These are phyloP conservation scores for Rhizophlyctis rosea DNA, from an alignment of 192 early-diverging fungal genomes.

Conservation along the genomic window DNA sequence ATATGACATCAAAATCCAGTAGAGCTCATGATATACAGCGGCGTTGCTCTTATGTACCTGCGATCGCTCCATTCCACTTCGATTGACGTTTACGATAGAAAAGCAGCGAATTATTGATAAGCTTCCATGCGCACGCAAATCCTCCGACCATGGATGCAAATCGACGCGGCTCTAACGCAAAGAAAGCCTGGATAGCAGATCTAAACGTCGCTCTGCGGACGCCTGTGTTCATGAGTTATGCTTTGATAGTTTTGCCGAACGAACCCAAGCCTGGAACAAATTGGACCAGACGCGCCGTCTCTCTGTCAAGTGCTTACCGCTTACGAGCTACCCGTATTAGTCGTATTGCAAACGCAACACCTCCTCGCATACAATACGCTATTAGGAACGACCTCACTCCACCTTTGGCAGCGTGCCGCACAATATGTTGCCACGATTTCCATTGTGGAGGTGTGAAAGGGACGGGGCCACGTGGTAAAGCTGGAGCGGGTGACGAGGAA, in stretches of 20 bases:
- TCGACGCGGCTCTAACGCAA: constrained; percentile 54
- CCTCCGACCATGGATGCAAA: constrained; percentile 76
- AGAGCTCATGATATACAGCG: too few species aligned
- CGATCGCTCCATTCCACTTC: constrained; percentile 31
- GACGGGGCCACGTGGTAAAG: too few species aligned
- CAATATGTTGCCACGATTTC: constrained; percentile 26
- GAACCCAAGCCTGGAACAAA: not conserved
- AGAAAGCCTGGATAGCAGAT: constrained; percentile 50
- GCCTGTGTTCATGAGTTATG: not conserved
- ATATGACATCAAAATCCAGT: too few species aligned
- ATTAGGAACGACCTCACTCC: constrained; percentile 50
- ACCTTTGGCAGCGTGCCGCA: constrained; percentile 48
- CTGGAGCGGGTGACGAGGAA: too few species aligned
- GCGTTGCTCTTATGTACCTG: too few species aligned
- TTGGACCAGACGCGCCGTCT: not conserved
- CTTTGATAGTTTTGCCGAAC: not conserved
- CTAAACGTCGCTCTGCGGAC: constrained; percentile 37
- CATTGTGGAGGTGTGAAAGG: constrained; percentile 26
- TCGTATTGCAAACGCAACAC: constrained; percentile 52
- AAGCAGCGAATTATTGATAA: constrained; percentile 60
- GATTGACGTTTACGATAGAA: constrained; percentile 19
- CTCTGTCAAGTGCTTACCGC: constrained; percentile 16
- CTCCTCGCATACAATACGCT: constrained; percentile 51
- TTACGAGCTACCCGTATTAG: constrained; percentile 41
- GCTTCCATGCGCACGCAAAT: constrained; percentile 73